A percentile compares a stretch with the other conserved stretches of the same genome.
phyloP scores from a whole-genome alignment of 345 rosid genomes.

The Dovyalis caffra region DNA sequence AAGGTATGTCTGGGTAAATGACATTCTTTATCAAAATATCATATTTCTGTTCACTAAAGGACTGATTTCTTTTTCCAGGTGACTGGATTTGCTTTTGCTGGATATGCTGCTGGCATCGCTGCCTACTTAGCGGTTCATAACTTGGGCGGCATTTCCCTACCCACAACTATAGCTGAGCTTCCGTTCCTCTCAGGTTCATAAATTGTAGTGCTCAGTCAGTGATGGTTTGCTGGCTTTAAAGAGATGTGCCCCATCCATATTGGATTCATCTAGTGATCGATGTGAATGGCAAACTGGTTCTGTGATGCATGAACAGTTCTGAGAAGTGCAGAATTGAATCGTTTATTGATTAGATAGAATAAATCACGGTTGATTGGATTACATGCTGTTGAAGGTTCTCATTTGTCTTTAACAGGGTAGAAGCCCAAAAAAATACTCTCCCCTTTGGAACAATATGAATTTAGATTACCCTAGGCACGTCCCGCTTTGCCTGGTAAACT shows the following conservation, averaged over 20 bases:
- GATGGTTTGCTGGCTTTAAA: background rate
- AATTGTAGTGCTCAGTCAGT: background rate
- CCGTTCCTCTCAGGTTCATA: slow-evolving; percentile 28
- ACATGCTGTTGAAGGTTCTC: background rate
- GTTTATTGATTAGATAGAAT: too few species aligned
- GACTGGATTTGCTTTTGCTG: slow-evolving; percentile 91
- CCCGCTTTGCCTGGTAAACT: too few species aligned
- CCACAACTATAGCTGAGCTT: slow-evolving; percentile 27
- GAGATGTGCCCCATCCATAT: background rate
- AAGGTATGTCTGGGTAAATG: slow-evolving; percentile 46
- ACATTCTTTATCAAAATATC: background rate
- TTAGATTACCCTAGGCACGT: background rate
- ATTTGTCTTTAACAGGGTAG: background rate
- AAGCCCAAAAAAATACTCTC: background rate
- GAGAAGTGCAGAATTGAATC: background rate
- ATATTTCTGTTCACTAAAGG: background rate
- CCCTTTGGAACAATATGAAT: background rate
- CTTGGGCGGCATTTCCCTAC: slow-evolving; percentile 19
- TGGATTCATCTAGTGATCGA: background rate
- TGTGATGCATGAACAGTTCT: background rate
- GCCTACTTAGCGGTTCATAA: slow-evolving; percentile 30
- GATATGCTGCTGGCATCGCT: slow-evolving; percentile 43
- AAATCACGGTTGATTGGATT: too few species aligned
- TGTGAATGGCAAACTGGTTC: background rate
- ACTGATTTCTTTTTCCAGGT: slow-evolving; percentile 46